Base-by-base conservation (phyloP, 108 stramenopile genomes). In the Skeletonema marinoi region DNA sequence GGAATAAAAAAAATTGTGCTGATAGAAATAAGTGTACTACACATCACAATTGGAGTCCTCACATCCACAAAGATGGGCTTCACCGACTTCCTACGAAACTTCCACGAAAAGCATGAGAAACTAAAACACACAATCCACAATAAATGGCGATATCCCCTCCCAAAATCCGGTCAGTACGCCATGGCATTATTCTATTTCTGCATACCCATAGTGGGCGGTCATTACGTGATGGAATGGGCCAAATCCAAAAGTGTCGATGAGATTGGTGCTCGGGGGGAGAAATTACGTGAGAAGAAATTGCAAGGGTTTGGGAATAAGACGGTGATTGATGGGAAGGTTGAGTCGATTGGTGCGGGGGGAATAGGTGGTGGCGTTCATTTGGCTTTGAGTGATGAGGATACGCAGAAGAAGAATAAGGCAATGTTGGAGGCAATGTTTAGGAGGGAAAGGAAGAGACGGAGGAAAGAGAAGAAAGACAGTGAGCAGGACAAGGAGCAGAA, bases 171-270 rank as follows among this genome's bases (percentile, higher is more conserved):
- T 19, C 87, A 83, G 46, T 70, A 66, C 29, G 80, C 85, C 11
- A 95, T 95, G 94, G 88, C 87, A 64, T 88, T 79, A 31, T 67
- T 95, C 31, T 95, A 95, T 68, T 89, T 90, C 60, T 73, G 81
- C 31, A 76, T 95, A 51, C 94, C 94, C 17, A 75, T 96, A 6
- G 74, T 91, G 3, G 87, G 85, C 5, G 93, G 91, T 25, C 93
- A 87, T 66, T 75, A 81, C 61, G 69, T 92, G 5, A 89, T 88
- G 83, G 81, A 85, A 60, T 88, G 87, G 86, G 82, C 90, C 10
- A 89, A 91, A 12, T 79, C 80, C 2, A 83, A 83, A 56, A 78
- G 89, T 38, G 82, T 90, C 33, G 82, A 88, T 21, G 77, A 85
- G 25, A 90, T 91, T 21, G 88, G 92, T 31, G 85, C 88, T 54